Conservation (phyloP, 805 yeast species). For the Monosporozyma yasuniensis region DNA sequence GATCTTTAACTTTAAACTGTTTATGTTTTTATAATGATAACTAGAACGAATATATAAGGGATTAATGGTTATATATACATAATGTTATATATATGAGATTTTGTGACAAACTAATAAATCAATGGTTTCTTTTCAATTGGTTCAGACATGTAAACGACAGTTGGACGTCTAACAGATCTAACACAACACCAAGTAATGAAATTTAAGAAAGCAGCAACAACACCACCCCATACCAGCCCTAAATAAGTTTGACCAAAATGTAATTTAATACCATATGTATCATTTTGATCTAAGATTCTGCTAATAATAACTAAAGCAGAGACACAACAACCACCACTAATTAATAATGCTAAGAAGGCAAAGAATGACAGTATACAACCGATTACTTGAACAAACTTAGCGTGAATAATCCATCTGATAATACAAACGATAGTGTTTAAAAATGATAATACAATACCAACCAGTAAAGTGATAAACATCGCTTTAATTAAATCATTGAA, state of each 20-base stretch:
- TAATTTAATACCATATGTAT: constrained; percentile 47
- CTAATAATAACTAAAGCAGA: constrained; percentile 47
- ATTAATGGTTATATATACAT: too few species aligned
- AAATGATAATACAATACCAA: constrained; percentile 39
- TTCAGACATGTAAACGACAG: constrained; percentile 9
- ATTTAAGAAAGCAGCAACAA: constrained; percentile 38
- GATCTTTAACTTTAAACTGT: neutral
- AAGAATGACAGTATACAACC: constrained; percentile 39
- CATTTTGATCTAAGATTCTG: constrained; percentile 42
- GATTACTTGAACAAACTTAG: constrained; percentile 39
- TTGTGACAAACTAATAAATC: constrained; percentile 1
- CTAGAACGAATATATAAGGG: neutral
- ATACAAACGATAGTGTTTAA: constrained; percentile 33
- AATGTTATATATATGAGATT: neutral
- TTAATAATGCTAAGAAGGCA: constrained; percentile 31
- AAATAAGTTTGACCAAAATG: constrained; percentile 42
- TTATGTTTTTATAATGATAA: neutral
- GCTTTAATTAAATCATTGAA: constrained; percentile 45
- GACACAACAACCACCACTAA: constrained; percentile 51
- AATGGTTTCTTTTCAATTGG: constrained; percentile 19
- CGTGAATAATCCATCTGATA: constrained; percentile 31
- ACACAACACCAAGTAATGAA: constrained; percentile 33
- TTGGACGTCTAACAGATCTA: constrained; percentile 11
- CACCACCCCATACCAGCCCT: constrained; percentile 59
- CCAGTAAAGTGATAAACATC: constrained; percentile 46